Base-by-base conservation (phyloP, 1,139 yeast genomes). In the Pichia sp. region DNA sequence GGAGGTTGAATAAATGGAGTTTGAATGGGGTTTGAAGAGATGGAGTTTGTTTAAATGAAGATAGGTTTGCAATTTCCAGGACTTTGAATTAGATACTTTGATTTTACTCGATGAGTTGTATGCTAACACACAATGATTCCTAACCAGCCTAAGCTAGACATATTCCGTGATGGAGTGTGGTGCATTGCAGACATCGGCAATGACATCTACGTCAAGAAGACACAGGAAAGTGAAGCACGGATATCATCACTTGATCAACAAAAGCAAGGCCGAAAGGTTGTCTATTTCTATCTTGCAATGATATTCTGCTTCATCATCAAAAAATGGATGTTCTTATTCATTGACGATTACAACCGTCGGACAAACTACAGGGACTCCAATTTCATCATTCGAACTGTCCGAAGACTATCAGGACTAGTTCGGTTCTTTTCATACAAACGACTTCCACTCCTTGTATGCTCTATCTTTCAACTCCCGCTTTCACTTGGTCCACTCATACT, bases 211-310 rank as follows among this genome's bases (percentile, higher is more conserved):
- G n/a, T n/a, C n/a, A n/a, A n/a, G n/a, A n/a, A n/a, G n/a, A n/a
- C 51, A 2, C 51, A 21, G 14, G 53, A 50, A 34, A 75, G 76
- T 55, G 80, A 75, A 53, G 61, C 61, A 1, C 65, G 59, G 28
- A 61, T 68, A 3, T 62, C 76, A 0, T 78, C 77, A 76, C 63
- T 61, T 1, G 53, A 55, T 20, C 75, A 72, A 51, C 54, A 68
- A 1, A 47, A 53, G 3, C 78, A 75, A 57, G 81, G 73, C 0
- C 65, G 68, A 34, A 74, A 70, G 52, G 70, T 78, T 4, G 63
- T 72, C 0, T 78, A 61, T 78, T 15, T 85, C 85, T 2, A 62
- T n/a, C n/a, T n/a, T n/a, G n/a, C n/a, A n/a, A n/a, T n/a, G n/a
- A n/a, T n/a, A n/a, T n/a, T n/a, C n/a, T n/a, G n/a, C n/a, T n/a